These are phyloP conservation scores for Naganishia liquefaciens DNA, from an alignment of 1,284 basidiomycete species.

Conservation along the genomic window DNA sequence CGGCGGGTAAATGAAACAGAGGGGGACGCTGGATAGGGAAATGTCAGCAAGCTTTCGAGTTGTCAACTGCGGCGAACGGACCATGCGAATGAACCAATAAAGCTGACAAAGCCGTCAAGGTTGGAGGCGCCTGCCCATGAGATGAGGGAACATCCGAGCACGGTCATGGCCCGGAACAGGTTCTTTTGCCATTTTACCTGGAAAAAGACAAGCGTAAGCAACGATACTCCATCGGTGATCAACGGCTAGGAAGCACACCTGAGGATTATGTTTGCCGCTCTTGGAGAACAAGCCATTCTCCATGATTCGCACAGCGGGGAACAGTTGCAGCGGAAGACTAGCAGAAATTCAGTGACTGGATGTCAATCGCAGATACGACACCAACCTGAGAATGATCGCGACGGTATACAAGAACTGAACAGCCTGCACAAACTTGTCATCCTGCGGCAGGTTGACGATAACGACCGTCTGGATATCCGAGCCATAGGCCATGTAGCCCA, in stretches of 20 bases:
- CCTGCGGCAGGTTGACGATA: conserved; percentile 86
- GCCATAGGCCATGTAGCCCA: conserved; percentile 88
- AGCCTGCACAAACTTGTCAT: conserved; percentile 83
- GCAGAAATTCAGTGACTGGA: neutral
- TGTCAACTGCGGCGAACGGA: conserved; percentile 54
- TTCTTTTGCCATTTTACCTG: conserved; percentile 83
- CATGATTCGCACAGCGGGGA: conserved; percentile 95
- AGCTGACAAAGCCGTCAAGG: conserved; percentile 94
- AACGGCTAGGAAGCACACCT: conserved; percentile 11
- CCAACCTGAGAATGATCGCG: conserved; percentile 33
- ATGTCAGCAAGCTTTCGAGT: conserved; percentile 25
- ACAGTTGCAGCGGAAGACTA: conserved; percentile 70
- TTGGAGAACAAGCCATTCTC: conserved; percentile 90
- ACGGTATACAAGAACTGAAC: conserved; percentile 71
- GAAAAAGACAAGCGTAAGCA: neutral
- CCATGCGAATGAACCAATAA: conserved; percentile 94
- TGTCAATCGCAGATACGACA: neutral
- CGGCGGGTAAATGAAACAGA: conserved; percentile 92
- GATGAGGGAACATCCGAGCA: conserved; percentile 71
- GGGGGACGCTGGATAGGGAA: conserved; percentile 67
- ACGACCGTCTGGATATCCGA: conserved; percentile 88
- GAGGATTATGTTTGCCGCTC: conserved; percentile 67
- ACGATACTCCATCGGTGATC: neutral
- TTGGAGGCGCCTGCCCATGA: conserved; percentile 85
- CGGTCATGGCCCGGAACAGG: conserved; percentile 74